These are phyloP conservation scores for Linnemannia schmuckeri DNA, from an alignment of 192 early-diverging fungal genomes.

Conservation along the genomic window DNA sequence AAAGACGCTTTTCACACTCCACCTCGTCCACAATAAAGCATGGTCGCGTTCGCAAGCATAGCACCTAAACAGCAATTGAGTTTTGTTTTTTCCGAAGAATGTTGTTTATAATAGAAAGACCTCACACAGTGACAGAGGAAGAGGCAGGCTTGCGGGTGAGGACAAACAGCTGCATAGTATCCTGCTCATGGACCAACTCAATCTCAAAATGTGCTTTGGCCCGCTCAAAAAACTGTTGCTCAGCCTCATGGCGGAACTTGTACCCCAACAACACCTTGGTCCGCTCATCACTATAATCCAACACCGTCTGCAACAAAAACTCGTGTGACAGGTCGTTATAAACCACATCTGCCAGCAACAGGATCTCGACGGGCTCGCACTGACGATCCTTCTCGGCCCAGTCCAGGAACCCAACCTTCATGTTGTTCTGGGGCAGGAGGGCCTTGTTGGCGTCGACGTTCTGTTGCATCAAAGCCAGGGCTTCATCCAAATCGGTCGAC, in stretches of 20 bases:
- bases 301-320: slow-evolving; percentile 34
- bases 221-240: slow-evolving; percentile 46
- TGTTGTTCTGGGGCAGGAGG: slow-evolving; percentile 29
- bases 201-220: slow-evolving; percentile 40
- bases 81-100: background rate
- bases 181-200: slow-evolving; percentile 46
- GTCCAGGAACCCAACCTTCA: slow-evolving; percentile 52
- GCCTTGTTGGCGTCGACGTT: slow-evolving; percentile 56
- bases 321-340: slow-evolving; percentile 55
- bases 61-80: no score
- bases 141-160: slow-evolving; percentile 32
- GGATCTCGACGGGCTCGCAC: slow-evolving; percentile 48
- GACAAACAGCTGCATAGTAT: slow-evolving; percentile 55
- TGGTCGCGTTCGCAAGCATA: no score
- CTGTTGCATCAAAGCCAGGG: slow-evolving; percentile 59
- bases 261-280: slow-evolving; percentile 50
- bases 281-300: slow-evolving; percentile 50
- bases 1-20: no score
- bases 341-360: slow-evolving; percentile 50
- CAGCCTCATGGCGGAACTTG: slow-evolving; percentile 52
- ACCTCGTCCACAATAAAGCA: background rate
- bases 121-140: background rate
- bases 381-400: slow-evolving; percentile 55
- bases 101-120: background rate
- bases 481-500: slow-evolving; percentile 63